Base-by-base conservation (phyloP, 2,329 filamentous ascomycete species). In the Zarea fungicola region DNA sequence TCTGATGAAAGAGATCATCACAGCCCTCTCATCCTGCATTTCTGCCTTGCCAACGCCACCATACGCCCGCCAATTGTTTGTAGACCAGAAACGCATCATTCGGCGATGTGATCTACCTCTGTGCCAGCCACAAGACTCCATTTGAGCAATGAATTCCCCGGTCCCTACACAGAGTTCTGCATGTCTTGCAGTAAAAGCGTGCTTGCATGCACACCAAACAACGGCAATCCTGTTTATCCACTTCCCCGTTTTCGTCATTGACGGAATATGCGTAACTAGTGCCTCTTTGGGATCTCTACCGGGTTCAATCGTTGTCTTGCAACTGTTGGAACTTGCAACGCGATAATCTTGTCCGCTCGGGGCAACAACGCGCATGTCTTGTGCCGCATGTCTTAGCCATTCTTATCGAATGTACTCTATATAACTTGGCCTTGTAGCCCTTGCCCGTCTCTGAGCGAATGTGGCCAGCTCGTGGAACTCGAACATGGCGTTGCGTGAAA, bases 381-480 rank as follows among this genome's bases (percentile, higher is more conserved):
- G 34, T 25, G n/a, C 32, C 9, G n/a, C 19, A n/a, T 13, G n/a
- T n/a, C 23, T 25, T n/a, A n/a, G n/a, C n/a, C n/a, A n/a, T n/a
- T n/a, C n/a, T n/a, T n/a, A n/a, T n/a, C n/a, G n/a, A n/a, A 31
- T 39, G 32, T n/a, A 14, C 23, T 14, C 14, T 29, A 7, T 29
- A 13, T 29, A 7, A 7, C 26, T 29, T 29, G 26, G 7, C 26
- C n/a, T n/a, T n/a, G n/a, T n/a, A n/a, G n/a, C n/a, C n/a, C n/a
- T n/a, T n/a, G n/a, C n/a, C n/a, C n/a, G n/a, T n/a, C n/a, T n/a
- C n/a, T n/a, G n/a, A n/a, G n/a, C n/a, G n/a, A n/a, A n/a, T 40
- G 26, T n/a, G 28, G 36, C 45, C 36, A 35, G 45, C 36, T 41
- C 45, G 45, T 48, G 45, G 45, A 41, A 34, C 19, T 48, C 36